A percentile compares a stretch with the other conserved stretches of the same genome.
These are phyloP conservation scores for Rickenella mellea DNA, from an alignment of 768 basidiomycete genomes.

Conservation along the genomic window DNA sequence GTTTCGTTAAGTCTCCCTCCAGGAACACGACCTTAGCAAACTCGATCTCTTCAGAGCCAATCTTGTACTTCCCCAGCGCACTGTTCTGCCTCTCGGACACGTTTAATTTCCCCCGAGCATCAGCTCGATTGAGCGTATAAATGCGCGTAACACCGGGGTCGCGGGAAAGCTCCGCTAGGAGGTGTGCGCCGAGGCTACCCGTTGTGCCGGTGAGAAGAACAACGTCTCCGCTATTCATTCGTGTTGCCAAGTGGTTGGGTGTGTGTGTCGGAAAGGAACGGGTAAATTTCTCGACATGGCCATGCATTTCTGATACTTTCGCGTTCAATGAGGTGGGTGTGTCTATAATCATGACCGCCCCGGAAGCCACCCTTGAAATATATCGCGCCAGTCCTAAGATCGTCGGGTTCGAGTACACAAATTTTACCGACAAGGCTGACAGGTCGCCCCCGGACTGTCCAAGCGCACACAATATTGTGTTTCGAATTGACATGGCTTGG, in stretches of 20 bases:
- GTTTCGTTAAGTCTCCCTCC: constrained; percentile 10
- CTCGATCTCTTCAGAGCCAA: no score
- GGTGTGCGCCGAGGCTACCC: constrained; percentile 29
- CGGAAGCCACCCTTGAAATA: constrained; percentile 2
- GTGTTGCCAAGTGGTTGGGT: background rate
- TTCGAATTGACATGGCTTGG: constrained; percentile 31
- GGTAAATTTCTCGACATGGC: constrained; percentile 12
- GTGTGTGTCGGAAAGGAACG: constrained; percentile 9
- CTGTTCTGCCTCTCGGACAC: no score
- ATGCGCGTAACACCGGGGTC: constrained; percentile 15
- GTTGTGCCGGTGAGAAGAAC: constrained; percentile 34
- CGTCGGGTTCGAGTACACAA: constrained; percentile 16
- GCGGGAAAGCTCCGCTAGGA: constrained; percentile 20
- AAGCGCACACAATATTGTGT: constrained; percentile 26
- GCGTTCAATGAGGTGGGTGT: no score
- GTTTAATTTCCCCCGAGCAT: no score
- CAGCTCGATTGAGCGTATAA: constrained; percentile 14
- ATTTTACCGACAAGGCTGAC: constrained; percentile 9
- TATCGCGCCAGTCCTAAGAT: constrained; percentile 10
- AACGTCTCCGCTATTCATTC: constrained; percentile 9
- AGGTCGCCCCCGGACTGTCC: constrained; percentile 15
- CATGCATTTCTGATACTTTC: constrained; percentile 11
- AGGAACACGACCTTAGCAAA: constrained; percentile 10
- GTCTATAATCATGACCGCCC: constrained; percentile 3
- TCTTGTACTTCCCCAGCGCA: no score